phyloP scores from a whole-genome alignment of 176 grass and related monocot genomes.

The Areca catechu region DNA sequence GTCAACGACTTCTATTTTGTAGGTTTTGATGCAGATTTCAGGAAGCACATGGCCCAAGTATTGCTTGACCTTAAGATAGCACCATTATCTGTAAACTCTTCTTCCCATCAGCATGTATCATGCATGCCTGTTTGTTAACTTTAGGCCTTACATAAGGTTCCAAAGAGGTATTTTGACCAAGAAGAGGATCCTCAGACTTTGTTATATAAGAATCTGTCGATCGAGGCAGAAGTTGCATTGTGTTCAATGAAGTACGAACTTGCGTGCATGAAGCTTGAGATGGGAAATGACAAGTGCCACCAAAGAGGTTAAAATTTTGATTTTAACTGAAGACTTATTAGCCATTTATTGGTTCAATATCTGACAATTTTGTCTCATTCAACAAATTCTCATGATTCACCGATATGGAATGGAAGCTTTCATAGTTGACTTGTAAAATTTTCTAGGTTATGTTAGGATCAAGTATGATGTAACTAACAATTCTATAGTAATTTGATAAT shows the following conservation, averaged over 20 bases:
- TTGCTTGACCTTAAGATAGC: too few species aligned
- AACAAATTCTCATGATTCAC: conserved; percentile 17
- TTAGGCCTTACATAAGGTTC: conserved; percentile 42
- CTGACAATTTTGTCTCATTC: neutral
- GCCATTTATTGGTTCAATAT: neutral
- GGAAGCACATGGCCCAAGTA: too few species aligned
- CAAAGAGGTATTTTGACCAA: conserved; percentile 26
- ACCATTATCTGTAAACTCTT: too few species aligned
- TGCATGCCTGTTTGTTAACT: neutral
- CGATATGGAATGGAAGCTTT: conserved; percentile 5
- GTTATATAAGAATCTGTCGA: conserved; percentile 64
- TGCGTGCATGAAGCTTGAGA: conserved; percentile 20
- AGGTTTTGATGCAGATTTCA: too few species aligned
- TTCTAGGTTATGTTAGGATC: too few species aligned
- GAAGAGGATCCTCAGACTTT: conserved; percentile 29
- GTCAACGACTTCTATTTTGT: too few species aligned
- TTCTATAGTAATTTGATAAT: too few species aligned
- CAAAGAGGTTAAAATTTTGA: conserved; percentile 11
- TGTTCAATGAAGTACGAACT: too few species aligned
- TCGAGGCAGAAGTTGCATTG: conserved; percentile 82
- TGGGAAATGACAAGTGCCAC: conserved; percentile 11
- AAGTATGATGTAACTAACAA: too few species aligned
- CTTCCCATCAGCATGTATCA: too few species aligned
- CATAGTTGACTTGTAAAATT: neutral
- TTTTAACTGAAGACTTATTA: too few species aligned